A percentile compares a stretch with the other conserved stretches of the same genome.
Conservation (phyloP, 1,284 basidiomycete species). For the Marasmius fiardii region DNA sequence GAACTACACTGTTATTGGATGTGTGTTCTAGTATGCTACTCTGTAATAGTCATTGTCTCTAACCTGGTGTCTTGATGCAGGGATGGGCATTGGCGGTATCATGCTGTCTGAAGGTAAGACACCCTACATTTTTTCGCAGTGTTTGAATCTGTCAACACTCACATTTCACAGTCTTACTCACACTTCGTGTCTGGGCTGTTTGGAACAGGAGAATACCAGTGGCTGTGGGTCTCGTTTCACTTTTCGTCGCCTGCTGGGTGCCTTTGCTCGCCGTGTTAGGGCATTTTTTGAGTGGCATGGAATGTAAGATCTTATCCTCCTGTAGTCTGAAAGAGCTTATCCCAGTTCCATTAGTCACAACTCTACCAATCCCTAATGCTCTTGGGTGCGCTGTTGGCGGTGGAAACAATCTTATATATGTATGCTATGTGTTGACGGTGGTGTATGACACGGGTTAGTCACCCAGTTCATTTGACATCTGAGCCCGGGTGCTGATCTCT, state of each 20-base stretch:
- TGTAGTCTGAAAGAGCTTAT: too few species aligned
- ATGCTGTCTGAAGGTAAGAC: too few species aligned
- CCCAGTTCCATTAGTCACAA: too few species aligned
- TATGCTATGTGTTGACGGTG: background rate
- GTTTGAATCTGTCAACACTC: too few species aligned
- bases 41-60: too few species aligned
- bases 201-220: background rate
- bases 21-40: too few species aligned
- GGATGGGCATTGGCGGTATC: background rate
- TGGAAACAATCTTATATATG: background rate
- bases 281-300: too few species aligned
- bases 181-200: background rate
- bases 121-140: background rate
- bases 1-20: background rate
- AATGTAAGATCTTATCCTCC: too few species aligned
- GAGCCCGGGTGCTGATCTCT: background rate
- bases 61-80: too few species aligned
- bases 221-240: background rate
- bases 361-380: too few species aligned
- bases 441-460: background rate
- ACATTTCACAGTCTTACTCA: background rate
- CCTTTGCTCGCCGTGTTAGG: too few species aligned
- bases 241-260: background rate
- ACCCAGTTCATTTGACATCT: too few species aligned
- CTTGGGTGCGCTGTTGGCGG: background rate